Percentiles rank a stretch among this genome's conserved stretches.
Evolutionary conservation across 2,329 filamentous ascomycete species (phyloP).

Genomic region (Talaromyces piceae): DNA sequence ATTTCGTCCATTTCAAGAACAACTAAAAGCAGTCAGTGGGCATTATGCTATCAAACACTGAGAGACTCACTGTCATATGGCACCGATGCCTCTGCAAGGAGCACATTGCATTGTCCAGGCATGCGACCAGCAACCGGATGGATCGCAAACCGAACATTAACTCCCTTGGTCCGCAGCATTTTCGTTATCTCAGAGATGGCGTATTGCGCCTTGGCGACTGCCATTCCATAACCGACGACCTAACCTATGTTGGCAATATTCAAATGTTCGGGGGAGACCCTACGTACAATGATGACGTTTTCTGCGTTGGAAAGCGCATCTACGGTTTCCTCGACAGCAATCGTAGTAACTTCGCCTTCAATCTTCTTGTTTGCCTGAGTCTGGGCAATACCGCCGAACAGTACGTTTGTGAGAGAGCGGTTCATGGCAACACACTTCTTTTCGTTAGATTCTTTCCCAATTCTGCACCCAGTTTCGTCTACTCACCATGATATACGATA

Average conservation of each 20-base stretch:
- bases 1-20: slow-evolving; percentile 95
- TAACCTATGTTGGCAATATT: slow-evolving; percentile 1
- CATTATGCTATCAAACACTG: background rate
- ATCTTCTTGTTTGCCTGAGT: slow-evolving; percentile 62
- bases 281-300: slow-evolving; percentile 66
- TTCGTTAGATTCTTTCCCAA: background rate
- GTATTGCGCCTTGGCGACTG: slow-evolving; percentile 87
- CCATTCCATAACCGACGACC: slow-evolving; percentile 87
- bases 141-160: slow-evolving; percentile 82
- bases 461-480: background rate
- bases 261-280: background rate
- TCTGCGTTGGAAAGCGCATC: slow-evolving; percentile 69
- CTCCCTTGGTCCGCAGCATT: slow-evolving; percentile 63
- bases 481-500: slow-evolving; percentile 66
- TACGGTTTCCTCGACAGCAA: slow-evolving; percentile 70
- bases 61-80: slow-evolving; percentile 65
- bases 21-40: slow-evolving; percentile 33
- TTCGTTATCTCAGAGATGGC: slow-evolving; percentile 76
- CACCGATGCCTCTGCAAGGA: slow-evolving; percentile 79
- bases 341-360: slow-evolving; percentile 71
- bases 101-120: slow-evolving; percentile 88
- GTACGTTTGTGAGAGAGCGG: slow-evolving; percentile 75
- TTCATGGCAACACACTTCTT: slow-evolving; percentile 77
- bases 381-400: slow-evolving; percentile 73
- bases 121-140: slow-evolving; percentile 86